Evolutionary conservation across 1,284 basidiomycete genomes (phyloP), one percentile per base, ranked within the genome.

Genomic region (Ganoderma lucidum): DNA sequence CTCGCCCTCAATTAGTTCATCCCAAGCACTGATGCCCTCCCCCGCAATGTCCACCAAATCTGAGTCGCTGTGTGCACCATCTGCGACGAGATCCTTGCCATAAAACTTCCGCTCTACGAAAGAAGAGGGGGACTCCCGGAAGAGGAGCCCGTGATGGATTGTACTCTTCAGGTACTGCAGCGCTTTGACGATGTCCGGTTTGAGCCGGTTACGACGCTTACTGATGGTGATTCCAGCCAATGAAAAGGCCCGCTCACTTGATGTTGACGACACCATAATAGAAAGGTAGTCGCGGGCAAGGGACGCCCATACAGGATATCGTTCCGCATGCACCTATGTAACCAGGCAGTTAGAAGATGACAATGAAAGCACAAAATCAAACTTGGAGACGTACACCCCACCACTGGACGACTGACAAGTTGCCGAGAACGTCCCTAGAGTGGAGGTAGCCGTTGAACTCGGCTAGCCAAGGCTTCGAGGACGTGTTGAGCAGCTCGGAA

Each of bases 121-220:
- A 44, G 41, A 69, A 69, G 60, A 78, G 76, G 12, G 51, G 6
- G 23, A 23, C 44, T 48, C 30, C 3, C 23, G 62, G 35, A 48
- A 51, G 6, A 81, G 63, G 4, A 81, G 66, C 60, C 81, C 79
- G 39, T 76, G 68, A 4, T 71, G 68, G 35, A 79, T 53, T 4
- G 73, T 41, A 62, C 75, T 79, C 70, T 83, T 84, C 1, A 83
- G 56, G 35, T 74, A 75, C 65, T 84, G 81, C 1, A 84, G 63
- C 1, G 81, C 83, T 65, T 85, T 80, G 37, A 84, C 79, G 53
- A 75, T 71, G 44, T 78, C 75, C 0, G 53, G 74, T 32, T 77
- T 73, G 32, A 78, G 71, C 1, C 67, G 62, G 37, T 69, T 77
- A 15, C 76, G 69, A 17, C 37, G 68, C 30, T 76, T 72, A 35